Conservation (phyloP, 1,284 basidiomycete genomes). For the Tilletiaria anomala region DNA sequence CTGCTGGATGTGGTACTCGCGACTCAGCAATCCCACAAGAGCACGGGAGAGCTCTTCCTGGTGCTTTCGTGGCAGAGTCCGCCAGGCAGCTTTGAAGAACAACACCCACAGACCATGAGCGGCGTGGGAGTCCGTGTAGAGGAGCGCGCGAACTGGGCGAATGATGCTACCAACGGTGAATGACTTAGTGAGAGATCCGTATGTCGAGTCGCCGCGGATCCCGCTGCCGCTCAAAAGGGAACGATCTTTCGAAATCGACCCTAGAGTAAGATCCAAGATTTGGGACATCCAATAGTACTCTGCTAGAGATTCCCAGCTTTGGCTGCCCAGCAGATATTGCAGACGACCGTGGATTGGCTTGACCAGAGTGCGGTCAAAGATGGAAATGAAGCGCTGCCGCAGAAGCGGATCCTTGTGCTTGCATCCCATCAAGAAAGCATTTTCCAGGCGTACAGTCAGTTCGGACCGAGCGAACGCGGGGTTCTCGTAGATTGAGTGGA, state of each 20-base stretch:
- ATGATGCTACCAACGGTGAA: constrained; percentile 45
- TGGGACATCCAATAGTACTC: constrained; percentile 93
- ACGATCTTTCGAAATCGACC: constrained; percentile 35
- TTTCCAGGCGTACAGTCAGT: constrained; percentile 80
- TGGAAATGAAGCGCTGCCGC: constrained; percentile 74
- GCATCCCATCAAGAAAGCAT: constrained; percentile 83
- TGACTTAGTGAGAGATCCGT: constrained; percentile 11
- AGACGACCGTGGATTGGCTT: constrained; percentile 66
- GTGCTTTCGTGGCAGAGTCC: constrained; percentile 66
- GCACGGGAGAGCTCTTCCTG: constrained; percentile 79
- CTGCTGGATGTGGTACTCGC: constrained; percentile 84
- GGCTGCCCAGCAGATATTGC: constrained; percentile 79
- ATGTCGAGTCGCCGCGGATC: constrained; percentile 5
- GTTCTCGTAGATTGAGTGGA: constrained; percentile 87
- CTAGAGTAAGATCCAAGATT: constrained; percentile 75
- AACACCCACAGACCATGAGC: constrained; percentile 81
- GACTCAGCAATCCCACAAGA: constrained; percentile 76
- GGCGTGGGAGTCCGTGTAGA: constrained; percentile 62
- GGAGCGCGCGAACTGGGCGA: constrained; percentile 63
- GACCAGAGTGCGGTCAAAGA: constrained; percentile 78
- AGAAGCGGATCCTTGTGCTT: constrained; percentile 65
- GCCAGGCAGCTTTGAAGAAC: constrained; percentile 79
- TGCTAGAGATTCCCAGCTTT: constrained; percentile 86
- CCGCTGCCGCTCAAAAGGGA: constrained; percentile 2
- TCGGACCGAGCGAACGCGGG: constrained; percentile 75